Evolutionary conservation across 495 filamentous ascomycete genomes (phyloP).

Genomic region (Oleoguttula mirabilis): DNA sequence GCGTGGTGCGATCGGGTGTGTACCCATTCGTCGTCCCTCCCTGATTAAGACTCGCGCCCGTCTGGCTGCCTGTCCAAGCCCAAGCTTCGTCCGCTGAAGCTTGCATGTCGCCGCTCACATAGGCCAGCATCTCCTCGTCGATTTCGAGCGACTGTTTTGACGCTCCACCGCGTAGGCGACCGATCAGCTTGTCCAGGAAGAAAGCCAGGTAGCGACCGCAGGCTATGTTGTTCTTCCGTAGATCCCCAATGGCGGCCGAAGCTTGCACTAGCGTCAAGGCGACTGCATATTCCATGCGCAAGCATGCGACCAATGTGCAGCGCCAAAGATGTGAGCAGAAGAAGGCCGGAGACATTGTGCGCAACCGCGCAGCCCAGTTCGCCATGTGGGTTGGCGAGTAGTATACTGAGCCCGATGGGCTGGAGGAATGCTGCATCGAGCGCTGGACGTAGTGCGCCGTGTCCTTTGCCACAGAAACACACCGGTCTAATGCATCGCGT

Average conservation of each 20-base stretch:
- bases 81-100: conserved; percentile 66
- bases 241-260: conserved; percentile 52
- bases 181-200: conserved; percentile 55
- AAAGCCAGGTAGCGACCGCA: conserved; percentile 80
- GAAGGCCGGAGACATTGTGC: conserved; percentile 48
- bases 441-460: conserved; percentile 64
- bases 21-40: background rate
- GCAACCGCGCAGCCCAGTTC: conserved; percentile 38
- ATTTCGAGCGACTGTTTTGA: conserved; percentile 41
- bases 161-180: conserved; percentile 42
- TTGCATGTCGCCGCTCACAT: conserved; percentile 83
- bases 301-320: conserved; percentile 67
- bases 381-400: conserved; percentile 21
- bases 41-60: conserved; percentile 33
- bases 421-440: conserved; percentile 13
- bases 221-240: conserved; percentile 58
- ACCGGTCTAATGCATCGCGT: conserved; percentile 60
- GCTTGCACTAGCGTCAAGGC: conserved; percentile 63
- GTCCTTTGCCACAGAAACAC: conserved; percentile 59
- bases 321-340: conserved; percentile 85
- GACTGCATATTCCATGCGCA: conserved; percentile 56
- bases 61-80: conserved; percentile 71
- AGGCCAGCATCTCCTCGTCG: conserved; percentile 85
- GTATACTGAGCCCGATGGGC: background rate
- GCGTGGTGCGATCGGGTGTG: conserved; percentile 3